Evolutionary conservation across 2,329 filamentous ascomycete species (phyloP).

Genomic region (Daldinia sp.): DNA sequence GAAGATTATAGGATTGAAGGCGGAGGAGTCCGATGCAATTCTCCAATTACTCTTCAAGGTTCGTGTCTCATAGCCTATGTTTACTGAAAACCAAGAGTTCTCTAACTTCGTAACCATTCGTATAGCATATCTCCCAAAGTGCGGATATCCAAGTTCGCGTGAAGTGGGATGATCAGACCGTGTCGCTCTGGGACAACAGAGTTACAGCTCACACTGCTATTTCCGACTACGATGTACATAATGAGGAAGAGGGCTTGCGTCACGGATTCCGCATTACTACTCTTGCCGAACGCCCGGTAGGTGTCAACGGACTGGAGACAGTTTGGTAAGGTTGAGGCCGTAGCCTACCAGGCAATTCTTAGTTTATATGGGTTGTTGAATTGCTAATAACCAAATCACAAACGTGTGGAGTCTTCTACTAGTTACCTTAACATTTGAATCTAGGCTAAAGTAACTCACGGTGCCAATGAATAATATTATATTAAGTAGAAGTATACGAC

Average conservation of each 20-base stretch:
- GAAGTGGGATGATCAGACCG: conserved; percentile 72
- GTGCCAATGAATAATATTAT: background rate
- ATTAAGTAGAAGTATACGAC: background rate
- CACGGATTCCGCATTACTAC: conserved; percentile 59
- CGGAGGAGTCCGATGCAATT: conserved; percentile 74
- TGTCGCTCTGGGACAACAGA: conserved; percentile 77
- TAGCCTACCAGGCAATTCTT: background rate
- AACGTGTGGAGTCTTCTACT: background rate
- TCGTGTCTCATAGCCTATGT: conserved; percentile 1
- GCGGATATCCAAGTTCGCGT: conserved; percentile 78
- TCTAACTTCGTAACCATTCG: background rate
- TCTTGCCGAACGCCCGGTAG: conserved; percentile 54
- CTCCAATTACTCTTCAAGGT: conserved; percentile 75
- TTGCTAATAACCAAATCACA: background rate
- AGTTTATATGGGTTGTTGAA: background rate
- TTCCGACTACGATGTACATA: conserved; percentile 58
- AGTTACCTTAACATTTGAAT: background rate
- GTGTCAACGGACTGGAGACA: conserved; percentile 55
- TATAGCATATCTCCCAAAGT: conserved; percentile 60
- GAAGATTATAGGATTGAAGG: conserved; percentile 71
- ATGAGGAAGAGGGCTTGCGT: conserved; percentile 55
- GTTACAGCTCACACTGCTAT: conserved; percentile 62
- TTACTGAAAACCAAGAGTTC: no score
- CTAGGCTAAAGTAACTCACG: background rate
- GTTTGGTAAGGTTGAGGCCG: conserved; percentile 50